A percentile compares a stretch with the other conserved stretches of the same genome.
Evolutionary conservation across 805 yeast species (phyloP).

Genomic region (Jamesozyma rosinii): DNA sequence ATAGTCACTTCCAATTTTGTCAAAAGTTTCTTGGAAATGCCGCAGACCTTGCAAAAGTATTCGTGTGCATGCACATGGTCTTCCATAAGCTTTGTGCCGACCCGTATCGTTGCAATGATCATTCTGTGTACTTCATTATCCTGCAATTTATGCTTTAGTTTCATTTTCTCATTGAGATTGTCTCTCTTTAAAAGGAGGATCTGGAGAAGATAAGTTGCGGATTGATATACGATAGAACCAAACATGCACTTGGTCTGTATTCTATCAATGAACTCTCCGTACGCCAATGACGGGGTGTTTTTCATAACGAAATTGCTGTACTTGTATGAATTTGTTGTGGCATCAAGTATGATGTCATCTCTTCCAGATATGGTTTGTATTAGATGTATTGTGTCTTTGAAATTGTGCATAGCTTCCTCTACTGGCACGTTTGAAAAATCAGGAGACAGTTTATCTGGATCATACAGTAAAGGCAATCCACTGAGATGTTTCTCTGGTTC

Average conservation of each 20-base stretch:
- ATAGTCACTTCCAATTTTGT: constrained; percentile 14
- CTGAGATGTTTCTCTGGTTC: neutral
- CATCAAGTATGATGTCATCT: constrained; percentile 2
- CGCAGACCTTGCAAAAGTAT: constrained; percentile 39
- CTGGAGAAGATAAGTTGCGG: constrained; percentile 24
- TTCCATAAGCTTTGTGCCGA: constrained; percentile 38
- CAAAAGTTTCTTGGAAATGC: constrained; percentile 27
- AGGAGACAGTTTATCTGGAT: neutral
- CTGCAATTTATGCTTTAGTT: constrained; percentile 28
- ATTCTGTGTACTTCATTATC: constrained; percentile 36
- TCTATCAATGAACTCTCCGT: constrained; percentile 18
- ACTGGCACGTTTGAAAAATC: constrained; percentile 2
- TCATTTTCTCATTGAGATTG: constrained; percentile 6
- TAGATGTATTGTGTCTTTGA: constrained; percentile 13
- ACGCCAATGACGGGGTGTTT: constrained; percentile 21
- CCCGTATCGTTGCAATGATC: constrained; percentile 35
- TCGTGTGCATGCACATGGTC: constrained; percentile 36
- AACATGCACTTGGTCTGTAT: constrained; percentile 26
- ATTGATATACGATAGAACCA: constrained; percentile 23
- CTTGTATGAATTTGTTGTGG: constrained; percentile 1
- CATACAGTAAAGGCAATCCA: constrained; percentile 2
- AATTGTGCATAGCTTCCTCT: constrained; percentile 9
- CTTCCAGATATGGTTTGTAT: constrained; percentile 10
- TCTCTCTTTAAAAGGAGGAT: constrained; percentile 16
- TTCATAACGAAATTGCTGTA: constrained; percentile 22